A percentile compares a stretch with the other conserved stretches of the same genome.
phyloP scores from a whole-genome alignment of 1,284 basidiomycete genomes.

The Cronartium quercuum region DNA sequence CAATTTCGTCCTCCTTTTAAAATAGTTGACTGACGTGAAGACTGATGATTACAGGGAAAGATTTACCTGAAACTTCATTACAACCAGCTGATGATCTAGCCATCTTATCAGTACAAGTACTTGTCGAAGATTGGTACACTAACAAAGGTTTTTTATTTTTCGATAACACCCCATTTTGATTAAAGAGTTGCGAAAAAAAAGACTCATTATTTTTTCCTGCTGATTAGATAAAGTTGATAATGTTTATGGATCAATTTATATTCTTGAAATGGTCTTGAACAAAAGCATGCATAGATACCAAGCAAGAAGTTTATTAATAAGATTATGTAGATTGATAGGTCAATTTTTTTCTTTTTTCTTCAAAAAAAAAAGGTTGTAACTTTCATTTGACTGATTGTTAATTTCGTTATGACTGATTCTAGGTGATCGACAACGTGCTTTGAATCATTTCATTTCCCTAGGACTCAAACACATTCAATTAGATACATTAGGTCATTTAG shows the following conservation, averaged over 20 bases:
- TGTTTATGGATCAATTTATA: conserved; percentile 59
- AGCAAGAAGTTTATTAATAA: conserved; percentile 65
- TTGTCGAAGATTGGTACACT: conserved; percentile 60
- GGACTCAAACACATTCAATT: conserved; percentile 73
- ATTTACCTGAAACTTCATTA: conserved; percentile 66
- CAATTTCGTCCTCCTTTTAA: not conserved
- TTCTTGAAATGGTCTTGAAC: conserved; percentile 66
- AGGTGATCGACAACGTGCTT: conserved; percentile 63
- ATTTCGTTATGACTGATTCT: conserved; percentile 15
- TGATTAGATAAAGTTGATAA: conserved; percentile 55
- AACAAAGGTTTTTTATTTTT: conserved; percentile 28
- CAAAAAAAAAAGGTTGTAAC: not conserved
- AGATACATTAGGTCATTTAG: conserved; percentile 73
- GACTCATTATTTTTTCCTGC: conserved; percentile 8
- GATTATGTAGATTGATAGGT: conserved; percentile 72
- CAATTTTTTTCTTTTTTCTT: conserved; percentile 43
- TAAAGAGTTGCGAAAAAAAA: too few species aligned
- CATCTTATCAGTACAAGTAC: conserved; percentile 63
- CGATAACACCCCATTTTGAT: conserved; percentile 6
- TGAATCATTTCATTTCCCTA: conserved; percentile 69
- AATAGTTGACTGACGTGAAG: not conserved
- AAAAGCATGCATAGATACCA: conserved; percentile 71
- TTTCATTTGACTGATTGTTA: not conserved
- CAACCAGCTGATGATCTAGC: conserved; percentile 81
- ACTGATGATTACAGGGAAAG: conserved; percentile 47